Base-by-base conservation (phyloP, 2,329 filamentous ascomycete genomes). In the Colletotrichum sp. region DNA sequence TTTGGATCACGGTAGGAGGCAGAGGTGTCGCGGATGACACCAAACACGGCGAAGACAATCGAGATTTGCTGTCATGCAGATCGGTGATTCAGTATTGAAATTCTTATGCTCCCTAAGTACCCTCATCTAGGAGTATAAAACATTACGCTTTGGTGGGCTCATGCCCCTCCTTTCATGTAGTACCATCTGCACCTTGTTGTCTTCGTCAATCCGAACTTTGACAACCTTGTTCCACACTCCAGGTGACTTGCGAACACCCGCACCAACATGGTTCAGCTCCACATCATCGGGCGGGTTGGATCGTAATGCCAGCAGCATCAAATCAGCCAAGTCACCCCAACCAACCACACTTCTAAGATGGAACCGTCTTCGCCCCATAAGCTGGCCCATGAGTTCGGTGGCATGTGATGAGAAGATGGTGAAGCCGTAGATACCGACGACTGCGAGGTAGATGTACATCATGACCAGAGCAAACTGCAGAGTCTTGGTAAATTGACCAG, bases 401-500 rank as follows among this genome's bases (percentile, higher is more conserved):
- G 19, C 36, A 16, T 52, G 63, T 15, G 63, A 49, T 12, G 39
- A 52, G 3, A 49, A 49, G 16, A 66, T 44, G 13, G 63, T 52
- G 7, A 52, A 30, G 19, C 63, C 63, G 36, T 52, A 66, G 27
- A 52, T 22, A 2, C 36, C 15, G 8, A 76, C 39, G 3, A 25
- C 68, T 6, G 22, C 70, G 32, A 76, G 55, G 16, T 76, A 76
- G 15, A 73, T 69, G n/a, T 13, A 32, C 73, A 64, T 73, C 39
- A 69, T 68, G 0, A 34, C 39, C 9, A 52, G 19, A 6, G 73
- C 73, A 12, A 52, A 76, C 0, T 22, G 11, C 3, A 59, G 3
- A 1, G 73, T 76, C 27, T 30, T 34, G 25, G 27, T 62, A n/a
- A 22, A 8, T 16, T 73, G 69, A 2, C 69, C 69, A 19, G 73